phyloP scores from a whole-genome alignment of 169 alveolate genomes.

The Eimeria maxima region DNA sequence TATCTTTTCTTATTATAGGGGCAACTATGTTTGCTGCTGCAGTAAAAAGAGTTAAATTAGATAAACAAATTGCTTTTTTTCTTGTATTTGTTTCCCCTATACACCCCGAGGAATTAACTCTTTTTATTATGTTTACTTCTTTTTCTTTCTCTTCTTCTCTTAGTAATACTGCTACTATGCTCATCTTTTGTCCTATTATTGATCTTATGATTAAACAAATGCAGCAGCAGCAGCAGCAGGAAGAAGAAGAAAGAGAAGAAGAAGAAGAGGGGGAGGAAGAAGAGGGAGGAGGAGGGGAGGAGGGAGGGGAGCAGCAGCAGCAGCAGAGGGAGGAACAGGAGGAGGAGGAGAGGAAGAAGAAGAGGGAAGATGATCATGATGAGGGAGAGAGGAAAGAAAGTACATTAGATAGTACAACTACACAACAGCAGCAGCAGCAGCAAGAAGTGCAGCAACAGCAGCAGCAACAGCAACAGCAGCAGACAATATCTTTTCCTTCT shows the following conservation, averaged over 20 bases:
- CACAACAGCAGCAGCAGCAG: slow-evolving; percentile 18
- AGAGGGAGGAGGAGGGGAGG: too few relatives aligned
- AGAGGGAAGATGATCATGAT: too few relatives aligned
- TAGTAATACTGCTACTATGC: slow-evolving; percentile 66
- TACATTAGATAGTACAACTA: neutral
- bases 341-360: too few relatives aligned
- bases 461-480: slow-evolving; percentile 28
- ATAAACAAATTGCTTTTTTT: neutral
- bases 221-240: neutral
- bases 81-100: slow-evolving; percentile 5
- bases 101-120: slow-evolving; percentile 48
- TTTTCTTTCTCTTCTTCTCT: slow-evolving; percentile 46
- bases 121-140: slow-evolving; percentile 57
- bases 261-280: too few relatives aligned
- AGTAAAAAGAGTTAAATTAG: slow-evolving; percentile 43
- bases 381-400: neutral
- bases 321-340: too few relatives aligned
- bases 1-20: slow-evolving; percentile 69
- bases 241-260: too few relatives aligned
- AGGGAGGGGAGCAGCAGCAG: too few relatives aligned
- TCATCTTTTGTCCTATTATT: slow-evolving; percentile 68
- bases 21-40: slow-evolving; percentile 73
- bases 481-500: neutral
- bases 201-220: slow-evolving; percentile 3
- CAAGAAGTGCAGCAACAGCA: slow-evolving; percentile 4